phyloP scores from a whole-genome alignment of 2,329 filamentous ascomycete genomes.

The Ciborinia camelliae region DNA sequence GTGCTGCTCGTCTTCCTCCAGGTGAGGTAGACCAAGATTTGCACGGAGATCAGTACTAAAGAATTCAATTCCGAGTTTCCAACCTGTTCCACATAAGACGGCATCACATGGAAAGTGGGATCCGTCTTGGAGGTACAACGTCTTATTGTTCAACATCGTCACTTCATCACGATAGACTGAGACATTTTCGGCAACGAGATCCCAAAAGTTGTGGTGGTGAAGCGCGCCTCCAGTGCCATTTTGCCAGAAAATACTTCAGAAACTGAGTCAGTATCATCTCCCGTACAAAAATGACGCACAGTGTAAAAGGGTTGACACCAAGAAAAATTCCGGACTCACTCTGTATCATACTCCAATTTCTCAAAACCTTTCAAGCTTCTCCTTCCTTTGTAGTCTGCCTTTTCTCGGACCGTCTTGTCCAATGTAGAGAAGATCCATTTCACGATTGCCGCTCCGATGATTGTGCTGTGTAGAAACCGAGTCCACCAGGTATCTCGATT shows the following conservation, averaged over 20 bases:
- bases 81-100: slow-evolving; percentile 34
- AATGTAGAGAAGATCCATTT: not conserved
- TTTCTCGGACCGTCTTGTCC: not conserved
- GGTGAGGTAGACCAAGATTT: slow-evolving; percentile 31
- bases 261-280: too few relatives aligned
- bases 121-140: slow-evolving; percentile 23
- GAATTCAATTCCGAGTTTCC: slow-evolving; percentile 29
- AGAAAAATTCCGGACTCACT: not conserved
- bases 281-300: too few relatives aligned
- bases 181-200: slow-evolving; percentile 5
- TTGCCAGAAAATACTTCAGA: slow-evolving; percentile 19
- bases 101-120: slow-evolving; percentile 29
- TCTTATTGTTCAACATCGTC: slow-evolving; percentile 22
- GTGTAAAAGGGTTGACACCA: too few relatives aligned
- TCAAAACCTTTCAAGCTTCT: slow-evolving; percentile 15
- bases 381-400: not conserved
- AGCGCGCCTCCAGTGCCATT: slow-evolving; percentile 17
- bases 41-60: slow-evolving; percentile 28
- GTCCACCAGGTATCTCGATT: slow-evolving; percentile 11
- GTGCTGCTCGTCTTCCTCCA: slow-evolving; percentile 22
- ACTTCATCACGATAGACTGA: slow-evolving; percentile 20
- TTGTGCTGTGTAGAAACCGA: slow-evolving; percentile 4
- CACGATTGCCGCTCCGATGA: not conserved
- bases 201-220: slow-evolving; percentile 19
- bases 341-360: not conserved